Base-by-base conservation (phyloP, 768 basidiomycete species). In the Roridomyces roridus region DNA sequence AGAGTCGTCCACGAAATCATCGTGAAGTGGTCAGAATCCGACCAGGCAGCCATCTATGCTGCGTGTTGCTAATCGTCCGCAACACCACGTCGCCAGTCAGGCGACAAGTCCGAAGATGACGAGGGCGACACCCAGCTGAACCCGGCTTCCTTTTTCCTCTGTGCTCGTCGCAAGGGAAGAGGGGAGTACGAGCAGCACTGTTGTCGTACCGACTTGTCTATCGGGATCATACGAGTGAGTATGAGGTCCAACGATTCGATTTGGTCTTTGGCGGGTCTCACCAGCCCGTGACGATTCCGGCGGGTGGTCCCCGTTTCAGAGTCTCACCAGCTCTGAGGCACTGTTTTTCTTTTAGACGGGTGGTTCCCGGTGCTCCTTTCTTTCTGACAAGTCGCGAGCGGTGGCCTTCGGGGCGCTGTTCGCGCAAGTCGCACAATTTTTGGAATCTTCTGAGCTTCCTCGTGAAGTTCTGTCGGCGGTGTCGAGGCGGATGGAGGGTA, bases 251-350 rank as follows among this genome's bases (percentile, higher is more conserved):
- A 40, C n/a, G 9, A 17, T n/a, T 36, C 7, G 23, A 31, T 8
- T 46, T 42, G 31, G 31, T 34, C 29, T 34, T 15, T 8, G 46
- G 51, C 51, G 57, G 26, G 50, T 5, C 51, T 48, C 57, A 48
- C 51, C 57, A 58, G 24, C 50, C 28, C 21, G 57, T 51, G 57
- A 24, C 51, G 40, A 28, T 48, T 48, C 25, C 46, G 51, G 57
- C 57, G 51, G 57, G 51, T 58, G 57, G 51, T 48, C 23, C 51
- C 57, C 51, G 51, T 58, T 48, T 58, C 51, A 58, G 57, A 58
- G 57, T 58, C 31, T 53, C 46, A 58, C 57, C 51, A 47, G 40
- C 57, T 58, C 46, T 58, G 50, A 51, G 57, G 51, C 57, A 58
- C 39, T 47, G 10, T 48, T 24, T 42, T 47, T 41, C 25, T 29